Conservation (phyloP, 1,284 basidiomycete species). For the Apiotrichum gamsii region DNA sequence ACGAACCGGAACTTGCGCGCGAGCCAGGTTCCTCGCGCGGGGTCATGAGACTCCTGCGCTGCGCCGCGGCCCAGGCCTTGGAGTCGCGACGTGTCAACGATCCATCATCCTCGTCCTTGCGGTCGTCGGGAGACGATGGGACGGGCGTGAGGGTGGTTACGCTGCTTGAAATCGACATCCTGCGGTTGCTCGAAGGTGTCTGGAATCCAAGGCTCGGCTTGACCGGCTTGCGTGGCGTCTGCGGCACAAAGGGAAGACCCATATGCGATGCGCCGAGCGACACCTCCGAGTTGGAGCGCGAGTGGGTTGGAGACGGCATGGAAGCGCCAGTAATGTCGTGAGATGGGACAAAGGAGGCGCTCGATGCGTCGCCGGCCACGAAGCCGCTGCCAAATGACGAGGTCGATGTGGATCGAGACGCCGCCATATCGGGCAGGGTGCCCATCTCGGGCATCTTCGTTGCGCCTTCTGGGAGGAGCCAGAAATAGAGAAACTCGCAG, state of each 20-base stretch:
- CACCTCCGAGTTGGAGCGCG: neutral
- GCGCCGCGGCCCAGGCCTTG: neutral
- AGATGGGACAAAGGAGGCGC: neutral
- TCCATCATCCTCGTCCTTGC: constrained; percentile 6
- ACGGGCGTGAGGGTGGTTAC: constrained; percentile 26
- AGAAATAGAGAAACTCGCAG: constrained; percentile 85
- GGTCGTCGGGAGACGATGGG: constrained; percentile 23
- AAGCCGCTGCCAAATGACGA: neutral
- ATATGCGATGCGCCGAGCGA: neutral
- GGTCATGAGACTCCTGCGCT: constrained; percentile 1
- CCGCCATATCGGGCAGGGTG: neutral
- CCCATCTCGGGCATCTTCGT: constrained; percentile 5
- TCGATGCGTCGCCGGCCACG: neutral
- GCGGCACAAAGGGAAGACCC: constrained; percentile 35
- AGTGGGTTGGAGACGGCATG: neutral
- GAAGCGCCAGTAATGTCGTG: constrained; percentile 5
- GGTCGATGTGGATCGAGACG: neutral
- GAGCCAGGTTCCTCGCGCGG: neutral
- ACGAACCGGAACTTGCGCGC: constrained; percentile 2
- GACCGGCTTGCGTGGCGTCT: constrained; percentile 36
- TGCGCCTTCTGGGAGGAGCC: constrained; percentile 66
- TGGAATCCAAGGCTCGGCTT: constrained; percentile 38
- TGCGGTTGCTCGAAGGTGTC: constrained; percentile 30
- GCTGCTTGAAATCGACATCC: constrained; percentile 18
- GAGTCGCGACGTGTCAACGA: constrained; percentile 13